Base-by-base conservation (phyloP, 345 rosid species). In the Passiflora organensis region DNA sequence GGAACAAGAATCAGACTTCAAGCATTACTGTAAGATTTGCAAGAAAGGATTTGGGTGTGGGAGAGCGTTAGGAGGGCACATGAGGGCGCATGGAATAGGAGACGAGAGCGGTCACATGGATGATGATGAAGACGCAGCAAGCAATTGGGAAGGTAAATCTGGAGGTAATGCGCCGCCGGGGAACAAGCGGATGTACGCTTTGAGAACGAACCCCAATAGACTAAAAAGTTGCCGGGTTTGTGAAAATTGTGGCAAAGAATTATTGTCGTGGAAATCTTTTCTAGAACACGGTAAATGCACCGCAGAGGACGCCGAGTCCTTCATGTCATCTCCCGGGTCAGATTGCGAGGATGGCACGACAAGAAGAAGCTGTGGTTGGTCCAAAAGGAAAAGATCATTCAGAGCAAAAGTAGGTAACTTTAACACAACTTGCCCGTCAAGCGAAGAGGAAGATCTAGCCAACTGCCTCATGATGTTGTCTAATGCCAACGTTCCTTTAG, bases 391-490 rank as follows among this genome's bases (percentile, higher is more conserved):
- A 59, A 69, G 95, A 47, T 74, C 86, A 1, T 55, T 70, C 17
- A 73, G 89, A 53, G 69, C 80, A 56, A 73, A 79, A 50, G 76
- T 82, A 17, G 84, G 59, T 18, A 59, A 70, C 37, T 34, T 50
- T 36, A 66, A 60, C 45, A 50, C 71, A 0, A 62, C 50, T 65
- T 78, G 78, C 32, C 83, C 80, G 0, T 82, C 81, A 0, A 86
- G 75, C 60, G 99, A 94, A 70, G 97, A 94, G 23, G 97, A 89
- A 61, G 99, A 94, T 76, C 82, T 94, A 4, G 99, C 97, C 23
- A 89, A 83, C 65, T 89, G 96, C 54, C 82, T 94, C 14, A 81
- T 94, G 68, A 77, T 94, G 96, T 60, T 94, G 64, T 87, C 97
- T 13, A 94, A 85, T 56, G 84, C 87, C n/a, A 71, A 70, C 44